phyloP scores from a whole-genome alignment of 1,139 yeast genomes.

The Hemisphaericaspora xylanilytica region DNA sequence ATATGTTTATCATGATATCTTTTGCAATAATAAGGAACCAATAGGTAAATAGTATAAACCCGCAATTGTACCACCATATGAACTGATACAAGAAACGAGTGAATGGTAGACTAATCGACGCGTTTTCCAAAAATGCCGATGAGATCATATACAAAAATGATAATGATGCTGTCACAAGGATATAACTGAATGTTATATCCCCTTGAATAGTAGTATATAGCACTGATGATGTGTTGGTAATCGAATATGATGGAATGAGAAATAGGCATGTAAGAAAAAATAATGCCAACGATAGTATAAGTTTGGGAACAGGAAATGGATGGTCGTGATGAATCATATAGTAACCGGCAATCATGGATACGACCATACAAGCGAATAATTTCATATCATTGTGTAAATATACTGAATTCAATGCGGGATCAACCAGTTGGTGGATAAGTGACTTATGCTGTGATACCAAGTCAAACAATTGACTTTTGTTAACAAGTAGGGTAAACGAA shows the following conservation, averaged over 20 bases:
- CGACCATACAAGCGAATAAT: background rate
- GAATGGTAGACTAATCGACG: conserved; percentile 2
- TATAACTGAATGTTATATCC: conserved; percentile 4
- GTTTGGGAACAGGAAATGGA: conserved; percentile 1
- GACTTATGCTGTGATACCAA: background rate
- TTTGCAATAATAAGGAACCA: conserved; percentile 19
- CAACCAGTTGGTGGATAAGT: conserved; percentile 1
- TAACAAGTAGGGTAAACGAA: background rate
- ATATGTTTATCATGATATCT: conserved; percentile 24
- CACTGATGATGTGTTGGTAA: conserved; percentile 4
- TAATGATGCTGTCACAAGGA: conserved; percentile 3
- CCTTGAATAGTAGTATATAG: conserved; percentile 1
- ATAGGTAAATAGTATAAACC: conserved; percentile 17
- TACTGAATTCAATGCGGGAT: background rate
- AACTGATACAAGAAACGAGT: conserved; percentile 16
- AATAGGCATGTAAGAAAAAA: conserved; percentile 4
- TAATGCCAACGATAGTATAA: conserved; percentile 6
- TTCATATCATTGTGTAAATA: conserved; percentile 1
- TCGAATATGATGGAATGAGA: conserved; percentile 4
- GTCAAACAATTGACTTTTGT: background rate
- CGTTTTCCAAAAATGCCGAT: background rate
- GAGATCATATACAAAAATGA: background rate
- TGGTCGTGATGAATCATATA: background rate
- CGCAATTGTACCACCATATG: conserved; percentile 24
- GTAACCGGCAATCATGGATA: conserved; percentile 1